Conservation (phyloP, 805 yeast genomes). For the Wickerhamomyces xylosicus region DNA sequence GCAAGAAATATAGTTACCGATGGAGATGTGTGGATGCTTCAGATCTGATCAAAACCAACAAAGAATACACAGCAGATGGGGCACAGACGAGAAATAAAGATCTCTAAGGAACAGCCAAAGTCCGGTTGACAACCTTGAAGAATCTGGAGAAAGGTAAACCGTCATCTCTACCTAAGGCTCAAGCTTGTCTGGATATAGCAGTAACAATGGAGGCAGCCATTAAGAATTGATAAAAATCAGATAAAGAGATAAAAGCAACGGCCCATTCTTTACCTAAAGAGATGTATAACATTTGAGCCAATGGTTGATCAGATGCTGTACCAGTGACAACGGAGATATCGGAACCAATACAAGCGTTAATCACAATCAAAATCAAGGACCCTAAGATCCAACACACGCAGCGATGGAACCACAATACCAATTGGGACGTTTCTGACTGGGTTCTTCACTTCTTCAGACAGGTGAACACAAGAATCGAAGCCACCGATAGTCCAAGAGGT, state of each 20-base stretch:
- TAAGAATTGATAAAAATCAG: slow-evolving; percentile 49
- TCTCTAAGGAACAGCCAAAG: slow-evolving; percentile 48
- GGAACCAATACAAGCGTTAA: slow-evolving; percentile 37
- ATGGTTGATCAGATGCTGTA: slow-evolving; percentile 44
- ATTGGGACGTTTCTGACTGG: slow-evolving; percentile 55
- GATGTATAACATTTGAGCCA: slow-evolving; percentile 56
- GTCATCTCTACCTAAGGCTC: slow-evolving; percentile 70
- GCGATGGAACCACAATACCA: slow-evolving; percentile 53
- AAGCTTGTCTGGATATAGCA: slow-evolving; percentile 57
- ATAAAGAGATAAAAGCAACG: slow-evolving; percentile 47
- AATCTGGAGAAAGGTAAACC: slow-evolving; percentile 53
- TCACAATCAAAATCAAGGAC: slow-evolving; percentile 42
- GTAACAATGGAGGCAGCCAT: slow-evolving; percentile 55
- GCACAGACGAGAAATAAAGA: slow-evolving; percentile 39
- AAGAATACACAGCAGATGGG: slow-evolving; percentile 27
- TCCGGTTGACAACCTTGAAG: slow-evolving; percentile 47
- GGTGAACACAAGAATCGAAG: slow-evolving; percentile 62
- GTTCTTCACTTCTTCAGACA: slow-evolving; percentile 64
- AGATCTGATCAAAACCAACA: slow-evolving; percentile 28
- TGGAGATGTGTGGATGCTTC: slow-evolving; percentile 35
- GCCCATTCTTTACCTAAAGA: slow-evolving; percentile 59
- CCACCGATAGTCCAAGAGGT: slow-evolving; percentile 73
- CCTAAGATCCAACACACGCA: slow-evolving; percentile 50
- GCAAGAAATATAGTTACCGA: slow-evolving; percentile 34
- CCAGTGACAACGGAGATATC: slow-evolving; percentile 35